Percentiles rank a stretch among this genome's conserved stretches.
Evolutionary conservation across 176 grass and related monocot genomes (phyloP).

Genomic region (Musa acuminata): DNA sequence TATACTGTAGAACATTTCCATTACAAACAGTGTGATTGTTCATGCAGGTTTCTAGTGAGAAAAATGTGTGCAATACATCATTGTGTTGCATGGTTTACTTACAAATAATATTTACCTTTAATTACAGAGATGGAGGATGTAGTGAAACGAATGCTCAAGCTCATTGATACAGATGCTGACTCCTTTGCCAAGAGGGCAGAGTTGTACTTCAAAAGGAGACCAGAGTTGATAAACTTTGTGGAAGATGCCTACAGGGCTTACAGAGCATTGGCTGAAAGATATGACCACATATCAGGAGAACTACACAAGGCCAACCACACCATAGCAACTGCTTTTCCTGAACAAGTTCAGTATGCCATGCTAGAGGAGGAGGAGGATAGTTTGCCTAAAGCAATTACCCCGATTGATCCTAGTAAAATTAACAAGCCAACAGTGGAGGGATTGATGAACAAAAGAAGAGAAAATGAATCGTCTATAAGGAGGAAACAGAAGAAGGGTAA

Average conservation of each 20-base stretch:
- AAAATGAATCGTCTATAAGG: slow-evolving; percentile 7
- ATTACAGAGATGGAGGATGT: slow-evolving; percentile 77
- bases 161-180: slow-evolving; percentile 78
- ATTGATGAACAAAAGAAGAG: slow-evolving; percentile 57
- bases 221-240: slow-evolving; percentile 67
- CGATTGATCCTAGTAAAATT: slow-evolving; percentile 52
- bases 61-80: too few species aligned
- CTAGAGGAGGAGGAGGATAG: slow-evolving; percentile 54
- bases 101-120: background rate
- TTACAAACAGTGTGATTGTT: too few species aligned
- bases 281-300: slow-evolving; percentile 74
- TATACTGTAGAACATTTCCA: too few species aligned
- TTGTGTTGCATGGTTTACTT: too few species aligned
- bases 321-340: slow-evolving; percentile 70
- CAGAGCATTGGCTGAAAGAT: slow-evolving; percentile 67
- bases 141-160: slow-evolving; percentile 58
- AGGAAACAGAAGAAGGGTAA: slow-evolving; percentile 11
- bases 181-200: slow-evolving; percentile 80
- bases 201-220: slow-evolving; percentile 84
- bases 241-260: slow-evolving; percentile 78
- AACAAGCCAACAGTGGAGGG: slow-evolving; percentile 48
- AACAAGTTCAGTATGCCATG: slow-evolving; percentile 77
- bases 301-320: slow-evolving; percentile 86
- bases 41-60: too few species aligned
- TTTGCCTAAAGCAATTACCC: slow-evolving; percentile 50